Conservation (phyloP, 106 monocot species). For the Allium cepa region DNA sequence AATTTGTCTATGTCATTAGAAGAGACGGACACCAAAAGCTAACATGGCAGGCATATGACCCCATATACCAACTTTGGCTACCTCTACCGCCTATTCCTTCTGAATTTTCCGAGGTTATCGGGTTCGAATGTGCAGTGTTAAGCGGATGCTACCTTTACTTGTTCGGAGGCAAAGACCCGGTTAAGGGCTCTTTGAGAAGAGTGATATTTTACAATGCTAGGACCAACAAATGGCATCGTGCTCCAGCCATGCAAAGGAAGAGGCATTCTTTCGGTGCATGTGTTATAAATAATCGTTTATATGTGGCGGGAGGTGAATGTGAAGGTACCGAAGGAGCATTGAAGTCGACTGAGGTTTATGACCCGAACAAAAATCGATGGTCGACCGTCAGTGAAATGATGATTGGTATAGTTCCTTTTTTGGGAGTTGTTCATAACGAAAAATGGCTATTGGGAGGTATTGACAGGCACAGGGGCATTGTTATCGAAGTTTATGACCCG, state of each 20-base stretch:
- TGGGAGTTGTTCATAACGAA: constrained; percentile 42
- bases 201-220: constrained; percentile 47
- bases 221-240: constrained; percentile 53
- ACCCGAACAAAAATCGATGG: constrained; percentile 53
- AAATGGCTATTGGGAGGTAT: constrained; percentile 49
- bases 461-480: constrained; percentile 35
- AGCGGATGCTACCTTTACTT: constrained; percentile 45
- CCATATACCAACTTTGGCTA: constrained; percentile 38
- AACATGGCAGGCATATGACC: constrained; percentile 54
- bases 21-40: constrained; percentile 39
- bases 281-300: constrained; percentile 47
- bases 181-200: constrained; percentile 39
- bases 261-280: constrained; percentile 49
- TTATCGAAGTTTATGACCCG: constrained; percentile 35
- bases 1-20: constrained; percentile 47
- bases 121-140: constrained; percentile 46
- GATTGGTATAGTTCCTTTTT: constrained; percentile 46
- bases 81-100: constrained; percentile 41
- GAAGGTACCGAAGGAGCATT: constrained; percentile 47
- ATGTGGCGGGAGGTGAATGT: constrained; percentile 53
- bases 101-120: constrained; percentile 39
- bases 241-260: constrained; percentile 47
- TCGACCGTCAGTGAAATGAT: constrained; percentile 31
- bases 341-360: constrained; percentile 40
- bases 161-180: constrained; percentile 52